Conservation (phyloP, 1,284 basidiomycete species). For the Irpex sp. region DNA sequence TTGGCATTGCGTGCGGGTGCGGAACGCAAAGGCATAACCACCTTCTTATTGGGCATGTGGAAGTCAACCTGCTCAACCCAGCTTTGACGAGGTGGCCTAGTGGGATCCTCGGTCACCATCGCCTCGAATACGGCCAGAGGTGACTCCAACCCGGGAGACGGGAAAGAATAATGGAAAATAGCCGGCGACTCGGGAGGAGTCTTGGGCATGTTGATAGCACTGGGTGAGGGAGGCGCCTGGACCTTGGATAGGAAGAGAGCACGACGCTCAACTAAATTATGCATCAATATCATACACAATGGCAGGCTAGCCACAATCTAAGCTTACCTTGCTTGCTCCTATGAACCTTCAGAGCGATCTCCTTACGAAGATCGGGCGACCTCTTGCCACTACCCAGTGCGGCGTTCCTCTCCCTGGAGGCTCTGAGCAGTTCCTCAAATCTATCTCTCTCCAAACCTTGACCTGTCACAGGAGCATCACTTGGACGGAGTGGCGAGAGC, state of each 20-base stretch:
- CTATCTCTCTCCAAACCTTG: conserved; percentile 59
- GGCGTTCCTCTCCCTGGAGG: conserved; percentile 51
- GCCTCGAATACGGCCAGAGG: conserved; percentile 59
- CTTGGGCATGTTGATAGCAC: conserved; percentile 53
- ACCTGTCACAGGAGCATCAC: conserved; percentile 31
- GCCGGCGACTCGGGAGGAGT: conserved; percentile 69
- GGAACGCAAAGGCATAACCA: conserved; percentile 13
- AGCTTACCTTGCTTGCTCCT: conserved; percentile 69
- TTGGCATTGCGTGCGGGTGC: conserved; percentile 21
- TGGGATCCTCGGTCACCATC: conserved; percentile 35
- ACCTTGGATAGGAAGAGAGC: conserved; percentile 73
- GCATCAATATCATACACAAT: background rate
- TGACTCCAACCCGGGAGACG: conserved; percentile 62
- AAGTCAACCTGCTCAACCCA: conserved; percentile 72
- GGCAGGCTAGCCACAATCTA: conserved; percentile 3
- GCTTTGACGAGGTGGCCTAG: conserved; percentile 31
- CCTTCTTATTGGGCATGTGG: conserved; percentile 33
- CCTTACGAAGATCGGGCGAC: conserved; percentile 61
- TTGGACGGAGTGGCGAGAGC: conserved; percentile 50
- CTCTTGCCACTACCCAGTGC: conserved; percentile 41
- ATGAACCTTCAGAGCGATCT: conserved; percentile 70
- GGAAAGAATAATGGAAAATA: conserved; percentile 65
- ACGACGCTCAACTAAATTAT: conserved; percentile 58
- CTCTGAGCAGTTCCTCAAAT: conserved; percentile 59
- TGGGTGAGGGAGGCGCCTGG: conserved; percentile 58